Evolutionary conservation across 306 rosid species (phyloP), one percentile per base, ranked within the genome.

Genomic region (Prosopis cineraria): DNA sequence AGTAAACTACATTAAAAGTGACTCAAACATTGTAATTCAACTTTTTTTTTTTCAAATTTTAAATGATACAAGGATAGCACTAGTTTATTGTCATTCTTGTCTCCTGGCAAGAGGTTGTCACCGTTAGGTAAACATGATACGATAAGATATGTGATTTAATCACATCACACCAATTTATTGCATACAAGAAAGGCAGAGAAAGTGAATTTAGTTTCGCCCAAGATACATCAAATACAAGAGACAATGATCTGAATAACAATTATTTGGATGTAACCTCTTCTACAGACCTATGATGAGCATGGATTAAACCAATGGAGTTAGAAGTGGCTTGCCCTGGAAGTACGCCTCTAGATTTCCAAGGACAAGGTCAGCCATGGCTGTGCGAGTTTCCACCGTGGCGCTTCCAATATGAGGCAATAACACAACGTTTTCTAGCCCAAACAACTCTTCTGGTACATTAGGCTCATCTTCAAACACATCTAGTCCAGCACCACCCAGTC

Each of bases 391-490:
- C 0, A 83, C 60, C 0, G 92, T 84, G 68, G 1, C 87, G 20
- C 92, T 88, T 44, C 92, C 94, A 3, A 84, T 52, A 66, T 88
- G 94, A 55, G 90, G 89, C 84, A 83, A 37, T 17, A 90, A 80
- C 40, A 88, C 90, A 1, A 88, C 95, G 62, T 90, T 90, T 71
- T 90, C 92, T 12, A 88, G 84, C 58, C 84, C 85, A 74, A 84
- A 83, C 37, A 90, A 73, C 73, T 81, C 84, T 72, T 83, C 82
- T 0, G 95, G 92, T 3, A 90, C 95, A 12, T 88, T 76, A 16
- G 92, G 95, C 72, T 90, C 95, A 1, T 90, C 56, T 58, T 88
- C 85, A 74, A 79, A 90, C 52, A 90, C 95, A 69, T 90, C 95
- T 0, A 90, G 92, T 22, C 94, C 94, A 4, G 92, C 94, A 14